Base-by-base conservation (phyloP, 176 grass and related monocot genomes). In the Tillandsia fasciculata region DNA sequence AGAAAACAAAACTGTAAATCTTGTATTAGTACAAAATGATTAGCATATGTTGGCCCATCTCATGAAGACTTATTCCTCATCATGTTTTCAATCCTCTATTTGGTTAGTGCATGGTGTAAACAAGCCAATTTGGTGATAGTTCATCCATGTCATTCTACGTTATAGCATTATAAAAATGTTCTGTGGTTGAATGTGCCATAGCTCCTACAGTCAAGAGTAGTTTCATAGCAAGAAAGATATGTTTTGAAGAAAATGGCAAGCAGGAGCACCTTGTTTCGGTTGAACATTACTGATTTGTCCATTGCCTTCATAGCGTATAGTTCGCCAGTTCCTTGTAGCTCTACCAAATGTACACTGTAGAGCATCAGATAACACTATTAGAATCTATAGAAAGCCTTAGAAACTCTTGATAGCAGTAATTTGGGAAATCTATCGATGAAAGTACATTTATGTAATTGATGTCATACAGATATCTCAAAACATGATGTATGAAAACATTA, bases 251-350 rank as follows among this genome's bases (percentile, higher is more conserved):
- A 61, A 61, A 61, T 8, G 56, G 15, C 15, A 61, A 18, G 7
- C 2, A 61, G 8, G 49, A 26, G 75, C 66, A 99, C 94, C 94
- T 99, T 99, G 89, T 99, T 99, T 65, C 94, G 94, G 20, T 74
- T 90, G 75, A 90, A 80, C 94, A 99, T 93, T 64, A 93, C 81
- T 82, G 89, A 90, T 78, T 99, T 99, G 72, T 93, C 89, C 94
- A 99, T 99, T 64, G 87, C 94, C 66, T 99, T 99, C 94, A 99
- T 99, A 53, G 94, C 94, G 84, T 85, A 99, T 64, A 93, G 82
- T 86, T 99, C 87, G 73, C 89, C 84, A 17, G 86, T 93, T 53
- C 86, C 94, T 88, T 90, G 82, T 64, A 99, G 77, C 73, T 99
- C 94, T 78, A 99, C 94, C 78, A 99, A 81, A 67, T 93, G 89